phyloP scores from a whole-genome alignment of 805 yeast genomes.

The Suhomyces xylopsoci region DNA sequence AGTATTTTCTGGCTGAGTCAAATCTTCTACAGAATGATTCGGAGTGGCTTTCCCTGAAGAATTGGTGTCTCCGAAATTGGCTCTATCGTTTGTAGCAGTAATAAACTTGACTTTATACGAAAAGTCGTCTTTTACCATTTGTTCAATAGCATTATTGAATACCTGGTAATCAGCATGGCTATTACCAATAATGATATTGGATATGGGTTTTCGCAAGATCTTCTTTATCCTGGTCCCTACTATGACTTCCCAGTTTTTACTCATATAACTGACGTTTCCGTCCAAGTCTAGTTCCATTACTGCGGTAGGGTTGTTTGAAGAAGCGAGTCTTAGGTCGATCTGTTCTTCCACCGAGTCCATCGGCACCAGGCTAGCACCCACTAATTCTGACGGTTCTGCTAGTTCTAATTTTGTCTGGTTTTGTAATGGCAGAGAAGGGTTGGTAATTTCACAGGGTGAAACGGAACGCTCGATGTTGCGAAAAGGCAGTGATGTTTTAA shows the following conservation, averaged over 20 bases:
- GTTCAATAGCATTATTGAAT: conserved; percentile 64
- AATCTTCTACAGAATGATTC: conserved; percentile 19
- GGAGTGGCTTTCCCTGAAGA: conserved; percentile 24
- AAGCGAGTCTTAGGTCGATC: conserved; percentile 58
- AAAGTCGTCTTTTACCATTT: conserved; percentile 70
- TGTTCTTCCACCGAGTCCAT: conserved; percentile 34
- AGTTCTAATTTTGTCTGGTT: neutral
- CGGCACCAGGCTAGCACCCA: neutral
- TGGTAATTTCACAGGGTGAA: conserved; percentile 29
- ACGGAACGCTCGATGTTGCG: conserved; percentile 27
- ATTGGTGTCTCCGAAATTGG: neutral
- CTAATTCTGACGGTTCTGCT: neutral
- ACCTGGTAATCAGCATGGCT: conserved; percentile 60
- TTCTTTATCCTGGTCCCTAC: conserved; percentile 64
- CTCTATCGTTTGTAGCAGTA: conserved; percentile 41
- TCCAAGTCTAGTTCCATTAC: conserved; percentile 80
- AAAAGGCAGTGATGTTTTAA: conserved; percentile 10
- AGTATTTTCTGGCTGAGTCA: conserved; percentile 2
- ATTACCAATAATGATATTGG: conserved; percentile 62
- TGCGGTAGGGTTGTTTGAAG: conserved; percentile 69
- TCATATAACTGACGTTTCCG: conserved; percentile 71
- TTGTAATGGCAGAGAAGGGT: conserved; percentile 3
- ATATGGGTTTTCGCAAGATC: conserved; percentile 55
- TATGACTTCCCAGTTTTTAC: conserved; percentile 74
- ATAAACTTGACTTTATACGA: conserved; percentile 76